phyloP scores from a whole-genome alignment of 176 grass and related monocot genomes.

The Musa acuminata region DNA sequence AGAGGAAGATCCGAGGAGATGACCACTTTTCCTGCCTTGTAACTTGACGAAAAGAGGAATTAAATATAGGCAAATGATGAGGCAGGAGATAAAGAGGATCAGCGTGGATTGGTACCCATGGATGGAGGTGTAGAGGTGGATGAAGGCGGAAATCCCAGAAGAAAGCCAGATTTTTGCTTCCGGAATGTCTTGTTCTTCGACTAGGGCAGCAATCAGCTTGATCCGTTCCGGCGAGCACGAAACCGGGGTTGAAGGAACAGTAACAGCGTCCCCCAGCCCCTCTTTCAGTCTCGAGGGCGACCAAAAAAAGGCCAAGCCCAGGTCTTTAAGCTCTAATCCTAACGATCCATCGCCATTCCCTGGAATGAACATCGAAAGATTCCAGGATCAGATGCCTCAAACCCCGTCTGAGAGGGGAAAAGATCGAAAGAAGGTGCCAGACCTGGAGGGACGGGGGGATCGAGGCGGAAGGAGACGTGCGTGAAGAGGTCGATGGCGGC shows the following conservation, averaged over 20 bases:
- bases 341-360: constrained; percentile 23
- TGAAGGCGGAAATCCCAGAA: constrained; percentile 55
- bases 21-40: constrained; percentile 40
- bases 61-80: neutral
- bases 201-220: constrained; percentile 28
- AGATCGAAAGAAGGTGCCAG: neutral
- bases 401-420: neutral
- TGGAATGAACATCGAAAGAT: neutral
- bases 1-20: constrained; percentile 62
- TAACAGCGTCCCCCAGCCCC: constrained; percentile 14
- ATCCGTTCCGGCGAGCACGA: constrained; percentile 31
- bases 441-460: constrained; percentile 16
- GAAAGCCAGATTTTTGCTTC: constrained; percentile 61
- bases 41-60: constrained; percentile 26
- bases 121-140: constrained; percentile 76
- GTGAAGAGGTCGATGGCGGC: constrained; percentile 87
- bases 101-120: constrained; percentile 35
- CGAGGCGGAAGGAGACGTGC: constrained; percentile 25
- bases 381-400: neutral
- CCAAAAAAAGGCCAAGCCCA: constrained; percentile 57
- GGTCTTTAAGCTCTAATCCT: constrained; percentile 57
- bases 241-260: constrained; percentile 10
- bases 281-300: constrained; percentile 32
- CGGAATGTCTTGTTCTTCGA: constrained; percentile 42
- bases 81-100: neutral